Evolutionary conservation across 495 filamentous ascomycete species (phyloP).

Genomic region (Tuber umbilicatum): DNA sequence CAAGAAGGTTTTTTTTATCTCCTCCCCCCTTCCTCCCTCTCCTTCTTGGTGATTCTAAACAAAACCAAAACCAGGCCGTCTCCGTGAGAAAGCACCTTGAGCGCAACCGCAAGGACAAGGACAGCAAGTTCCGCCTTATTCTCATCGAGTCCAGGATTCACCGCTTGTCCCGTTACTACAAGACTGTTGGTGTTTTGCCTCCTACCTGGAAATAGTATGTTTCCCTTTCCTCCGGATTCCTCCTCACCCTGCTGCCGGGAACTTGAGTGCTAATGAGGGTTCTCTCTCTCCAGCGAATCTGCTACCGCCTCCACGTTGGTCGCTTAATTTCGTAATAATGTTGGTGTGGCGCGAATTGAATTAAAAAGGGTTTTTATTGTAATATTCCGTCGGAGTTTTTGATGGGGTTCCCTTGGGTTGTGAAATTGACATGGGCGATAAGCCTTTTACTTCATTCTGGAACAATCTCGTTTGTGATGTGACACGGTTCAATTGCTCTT

Average conservation of each 20-base stretch:
- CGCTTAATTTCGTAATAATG: constrained; percentile 23
- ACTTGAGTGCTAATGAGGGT: not conserved
- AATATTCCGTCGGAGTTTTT: not conserved
- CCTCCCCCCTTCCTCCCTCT: not conserved
- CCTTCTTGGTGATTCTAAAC: not conserved
- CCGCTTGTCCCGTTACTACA: constrained; percentile 65
- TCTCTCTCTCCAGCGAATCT: constrained; percentile 44
- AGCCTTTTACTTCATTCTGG: not conserved
- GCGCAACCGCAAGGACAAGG: constrained; percentile 99
- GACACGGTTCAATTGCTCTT: not conserved
- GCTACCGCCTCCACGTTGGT: constrained; percentile 50
- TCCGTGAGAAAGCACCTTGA: constrained; percentile 99
- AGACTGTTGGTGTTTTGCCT: constrained; percentile 94
- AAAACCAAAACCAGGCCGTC: constrained; percentile 59
- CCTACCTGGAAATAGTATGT: constrained; percentile 90
- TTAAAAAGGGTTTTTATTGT: not conserved
- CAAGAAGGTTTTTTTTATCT: constrained; percentile 71
- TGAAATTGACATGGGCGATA: not conserved
- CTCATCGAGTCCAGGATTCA: constrained; percentile 98
- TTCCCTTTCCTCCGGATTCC: not conserved
- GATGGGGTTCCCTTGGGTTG: not conserved
- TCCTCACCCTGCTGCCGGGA: not conserved
- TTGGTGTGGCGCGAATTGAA: not conserved
- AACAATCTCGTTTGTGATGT: not conserved
- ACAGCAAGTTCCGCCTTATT: constrained; percentile 99